Conservation (phyloP, 2,329 filamentous ascomycete genomes). For the Diaporthe ampelina region DNA sequence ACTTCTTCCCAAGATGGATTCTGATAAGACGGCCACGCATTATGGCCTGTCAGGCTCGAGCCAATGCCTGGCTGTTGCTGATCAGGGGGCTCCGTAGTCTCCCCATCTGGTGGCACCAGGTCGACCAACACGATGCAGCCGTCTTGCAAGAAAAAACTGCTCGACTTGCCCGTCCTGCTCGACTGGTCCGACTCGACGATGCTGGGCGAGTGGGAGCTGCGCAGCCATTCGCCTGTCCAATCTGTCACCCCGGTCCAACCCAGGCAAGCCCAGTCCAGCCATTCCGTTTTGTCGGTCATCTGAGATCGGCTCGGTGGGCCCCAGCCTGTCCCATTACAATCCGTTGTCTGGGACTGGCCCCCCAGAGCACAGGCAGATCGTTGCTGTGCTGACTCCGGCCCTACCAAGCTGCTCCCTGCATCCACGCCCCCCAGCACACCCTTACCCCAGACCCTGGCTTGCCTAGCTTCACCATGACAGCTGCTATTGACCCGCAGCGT, state of each 20-base stretch:
- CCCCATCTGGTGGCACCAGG: constrained; percentile 12
- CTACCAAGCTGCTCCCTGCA: constrained; percentile 26
- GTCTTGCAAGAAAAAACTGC: not conserved
- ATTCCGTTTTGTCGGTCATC: constrained; percentile 31
- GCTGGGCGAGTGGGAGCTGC: constrained; percentile 30
- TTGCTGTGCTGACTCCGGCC: constrained; percentile 15
- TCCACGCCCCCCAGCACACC: not conserved
- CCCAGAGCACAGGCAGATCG: constrained; percentile 8
- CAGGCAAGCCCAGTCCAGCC: constrained; percentile 25
- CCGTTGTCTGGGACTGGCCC: constrained; percentile 36
- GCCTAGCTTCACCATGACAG: constrained; percentile 5
- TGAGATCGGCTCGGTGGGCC: constrained; percentile 33
- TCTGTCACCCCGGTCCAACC: constrained; percentile 10
- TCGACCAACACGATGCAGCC: not conserved
- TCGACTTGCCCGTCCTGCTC: not conserved
- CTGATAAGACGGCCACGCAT: constrained; percentile 39
- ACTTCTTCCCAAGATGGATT: constrained; percentile 33
- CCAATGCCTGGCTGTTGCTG: constrained; percentile 36
- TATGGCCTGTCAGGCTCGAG: constrained; percentile 24
- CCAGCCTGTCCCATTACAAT: constrained; percentile 25
- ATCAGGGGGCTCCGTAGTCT: constrained; percentile 17
- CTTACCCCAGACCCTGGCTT: not conserved
- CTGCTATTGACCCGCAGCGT: constrained; percentile 19
- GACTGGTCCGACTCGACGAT: constrained; percentile 26
- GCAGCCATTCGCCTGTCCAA: constrained; percentile 34